phyloP scores from a whole-genome alignment of 1,139 yeast species.

The Hyphopichia burtonii region DNA sequence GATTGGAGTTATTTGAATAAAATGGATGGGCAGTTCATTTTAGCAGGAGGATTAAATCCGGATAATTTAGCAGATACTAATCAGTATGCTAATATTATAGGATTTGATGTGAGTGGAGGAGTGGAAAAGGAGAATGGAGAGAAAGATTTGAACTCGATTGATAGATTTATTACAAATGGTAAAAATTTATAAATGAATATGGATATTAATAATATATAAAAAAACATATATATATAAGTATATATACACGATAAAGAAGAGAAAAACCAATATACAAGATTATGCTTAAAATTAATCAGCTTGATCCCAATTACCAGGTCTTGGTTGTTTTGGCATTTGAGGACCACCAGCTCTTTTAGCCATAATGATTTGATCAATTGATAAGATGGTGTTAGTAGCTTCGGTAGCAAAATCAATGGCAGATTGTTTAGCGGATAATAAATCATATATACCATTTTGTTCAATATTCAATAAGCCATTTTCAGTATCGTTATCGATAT shows the following conservation, averaged over 20 bases:
- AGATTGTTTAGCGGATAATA: conserved; percentile 74
- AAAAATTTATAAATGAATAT: conserved; percentile 10
- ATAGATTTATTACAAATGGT: conserved; percentile 53
- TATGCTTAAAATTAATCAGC: conserved; percentile 53
- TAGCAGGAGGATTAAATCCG: conserved; percentile 90
- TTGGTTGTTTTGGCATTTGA: conserved; percentile 79
- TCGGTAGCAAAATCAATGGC: conserved; percentile 95
- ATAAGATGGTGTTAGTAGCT: conserved; percentile 86
- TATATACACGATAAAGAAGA: background rate
- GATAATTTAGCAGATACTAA: conserved; percentile 61
- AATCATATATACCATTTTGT: conserved; percentile 71
- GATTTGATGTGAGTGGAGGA: conserved; percentile 95
- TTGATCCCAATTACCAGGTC: conserved; percentile 97
- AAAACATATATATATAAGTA: background rate
- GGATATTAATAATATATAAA: conserved; percentile 1
- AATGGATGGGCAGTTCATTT: conserved; percentile 49
- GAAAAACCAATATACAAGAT: background rate
- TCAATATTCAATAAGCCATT: conserved; percentile 74
- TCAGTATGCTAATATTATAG: conserved; percentile 54
- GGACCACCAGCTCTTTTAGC: conserved; percentile 98
- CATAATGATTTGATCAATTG: conserved; percentile 90
- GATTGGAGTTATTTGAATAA: conserved; percentile 58
- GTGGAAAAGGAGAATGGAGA: conserved; percentile 71
- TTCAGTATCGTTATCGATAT: conserved; percentile 62
- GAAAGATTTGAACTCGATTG: conserved; percentile 67